Evolutionary conservation across 352 stramenopile genomes (phyloP), one percentile per base, ranked within the genome.

Genomic region (Phytophthora pinifolia): DNA sequence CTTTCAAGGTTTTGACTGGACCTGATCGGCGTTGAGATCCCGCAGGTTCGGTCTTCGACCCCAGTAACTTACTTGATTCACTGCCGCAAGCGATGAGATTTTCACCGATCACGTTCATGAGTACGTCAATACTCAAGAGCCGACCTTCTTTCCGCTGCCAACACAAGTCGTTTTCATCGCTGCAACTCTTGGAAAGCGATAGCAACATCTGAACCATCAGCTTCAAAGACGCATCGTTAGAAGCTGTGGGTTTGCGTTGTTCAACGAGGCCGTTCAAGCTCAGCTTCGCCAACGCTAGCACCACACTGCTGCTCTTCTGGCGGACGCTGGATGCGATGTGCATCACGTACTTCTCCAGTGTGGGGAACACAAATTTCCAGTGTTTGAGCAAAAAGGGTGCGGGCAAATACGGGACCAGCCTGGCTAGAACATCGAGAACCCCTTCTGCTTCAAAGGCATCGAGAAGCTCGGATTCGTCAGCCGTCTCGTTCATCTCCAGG

Each of bases 81-180:
- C 14, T 46, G 6, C 7, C 15, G 32, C 59, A 48, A 22, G 3
- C 4, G 32, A 74, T 1, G 17, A 74, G 47, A 25, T 45, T 58
- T 42, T 61, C 66, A 10, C 78, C 76, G 2, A 91, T 39, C 4
- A 86, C 56, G 7, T 66, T 68, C 2, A 78, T 46, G 3, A 89
- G 52, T 2, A 76, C 33, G 0, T 92, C 81, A 14, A 92, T 74
- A 38, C 76, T 83, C 47, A 92, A 62, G n/a, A 92, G 59, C 12
- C 78, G 67, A 6, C 79, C 81, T 69, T 92, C 81, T 42, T 70
- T 66, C n/a, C 70, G 69, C 44, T 92, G 81, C 81, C 81, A 92
- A 45, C 69, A 84, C 4, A 76, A 60, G 17, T 25, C 46, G 17
- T 38, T 51, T 25, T n/a, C 38, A 17, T 65, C 61, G 6, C 34